Evolutionary conservation across 805 yeast species (phyloP).

Genomic region (Spathaspora gorwiae): DNA sequence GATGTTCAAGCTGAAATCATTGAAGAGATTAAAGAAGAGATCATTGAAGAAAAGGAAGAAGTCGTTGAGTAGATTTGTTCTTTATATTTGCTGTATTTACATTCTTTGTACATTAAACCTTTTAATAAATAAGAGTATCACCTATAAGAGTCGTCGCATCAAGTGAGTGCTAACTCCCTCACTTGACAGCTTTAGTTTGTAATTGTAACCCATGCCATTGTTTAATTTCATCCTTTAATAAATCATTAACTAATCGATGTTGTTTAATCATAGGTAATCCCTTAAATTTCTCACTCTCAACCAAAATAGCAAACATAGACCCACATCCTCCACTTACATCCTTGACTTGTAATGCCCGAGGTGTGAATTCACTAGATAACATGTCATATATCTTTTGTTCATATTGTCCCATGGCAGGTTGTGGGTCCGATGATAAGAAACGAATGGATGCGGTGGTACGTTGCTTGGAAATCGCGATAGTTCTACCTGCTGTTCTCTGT

Average conservation of each 20-base stretch:
- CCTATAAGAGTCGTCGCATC: neutral
- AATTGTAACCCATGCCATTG: constrained; percentile 95
- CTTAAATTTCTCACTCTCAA: constrained; percentile 69
- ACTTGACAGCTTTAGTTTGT: constrained; percentile 46
- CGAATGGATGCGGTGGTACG: too few relatives aligned
- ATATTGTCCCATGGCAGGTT: constrained; percentile 46
- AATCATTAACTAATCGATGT: constrained; percentile 81
- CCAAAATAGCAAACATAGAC: constrained; percentile 88
- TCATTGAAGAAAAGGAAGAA: constrained; percentile 69
- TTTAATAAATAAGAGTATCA: too few relatives aligned
- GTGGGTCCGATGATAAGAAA: neutral
- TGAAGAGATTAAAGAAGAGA: constrained; percentile 76
- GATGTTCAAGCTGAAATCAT: constrained; percentile 50
- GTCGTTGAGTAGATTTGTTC: constrained; percentile 42
- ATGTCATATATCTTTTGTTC: constrained; percentile 61
- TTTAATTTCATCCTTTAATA: constrained; percentile 76
- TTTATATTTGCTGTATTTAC: neutral
- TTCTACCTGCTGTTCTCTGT: too few relatives aligned
- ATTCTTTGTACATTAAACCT: too few relatives aligned
- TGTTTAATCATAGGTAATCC: constrained; percentile 85
- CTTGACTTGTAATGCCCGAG: constrained; percentile 58
- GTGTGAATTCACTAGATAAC: constrained; percentile 52
- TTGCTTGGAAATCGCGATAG: too few relatives aligned
- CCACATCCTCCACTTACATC: constrained; percentile 96
- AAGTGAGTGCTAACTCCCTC: too few relatives aligned